Evolutionary conservation across 371 early-diverging fungal species (phyloP).

Genomic region (Circinella minor): DNA sequence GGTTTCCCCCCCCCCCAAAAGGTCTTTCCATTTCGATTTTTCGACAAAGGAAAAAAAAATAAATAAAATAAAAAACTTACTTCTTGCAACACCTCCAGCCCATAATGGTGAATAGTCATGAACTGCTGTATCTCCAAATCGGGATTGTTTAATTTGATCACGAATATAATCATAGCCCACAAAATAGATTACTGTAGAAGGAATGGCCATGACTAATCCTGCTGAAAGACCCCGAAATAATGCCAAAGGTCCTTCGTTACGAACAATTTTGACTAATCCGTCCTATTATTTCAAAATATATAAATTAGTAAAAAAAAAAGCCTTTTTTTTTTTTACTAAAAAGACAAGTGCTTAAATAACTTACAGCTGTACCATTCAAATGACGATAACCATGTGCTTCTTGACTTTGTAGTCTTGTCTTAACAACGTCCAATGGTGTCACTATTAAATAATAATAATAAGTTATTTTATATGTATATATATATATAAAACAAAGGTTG

Average conservation of each 20-base stretch:
- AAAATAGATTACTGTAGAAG: conserved; percentile 94
- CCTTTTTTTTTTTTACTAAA: neutral
- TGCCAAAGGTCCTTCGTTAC: conserved; percentile 78
- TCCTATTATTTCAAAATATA: conserved; percentile 47
- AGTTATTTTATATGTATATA: no score
- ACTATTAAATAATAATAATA: conserved; percentile 8
- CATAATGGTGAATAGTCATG: conserved; percentile 68
- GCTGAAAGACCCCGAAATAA: conserved; percentile 93
- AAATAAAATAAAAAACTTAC: no score
- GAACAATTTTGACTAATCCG: conserved; percentile 80
- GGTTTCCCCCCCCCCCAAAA: no score
- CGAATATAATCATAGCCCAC: conserved; percentile 92
- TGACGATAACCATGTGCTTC: conserved; percentile 25
- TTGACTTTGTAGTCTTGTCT: conserved; percentile 90
- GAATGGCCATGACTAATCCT: conserved; percentile 88
- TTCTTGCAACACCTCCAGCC: conserved; percentile 86
- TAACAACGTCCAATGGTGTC: conserved; percentile 93
- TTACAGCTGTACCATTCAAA: conserved; percentile 41
- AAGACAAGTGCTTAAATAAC: neutral
- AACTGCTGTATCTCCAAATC: conserved; percentile 30
- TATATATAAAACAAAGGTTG: no score
- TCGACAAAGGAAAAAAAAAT: no score
- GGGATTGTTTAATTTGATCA: conserved; percentile 42
- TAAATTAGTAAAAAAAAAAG: no score
- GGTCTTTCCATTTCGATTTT: neutral